Evolutionary conservation across 2,329 filamentous ascomycete genomes (phyloP), one percentile per base, ranked within the genome.

Genomic region (Pochonia chlamydosporia): DNA sequence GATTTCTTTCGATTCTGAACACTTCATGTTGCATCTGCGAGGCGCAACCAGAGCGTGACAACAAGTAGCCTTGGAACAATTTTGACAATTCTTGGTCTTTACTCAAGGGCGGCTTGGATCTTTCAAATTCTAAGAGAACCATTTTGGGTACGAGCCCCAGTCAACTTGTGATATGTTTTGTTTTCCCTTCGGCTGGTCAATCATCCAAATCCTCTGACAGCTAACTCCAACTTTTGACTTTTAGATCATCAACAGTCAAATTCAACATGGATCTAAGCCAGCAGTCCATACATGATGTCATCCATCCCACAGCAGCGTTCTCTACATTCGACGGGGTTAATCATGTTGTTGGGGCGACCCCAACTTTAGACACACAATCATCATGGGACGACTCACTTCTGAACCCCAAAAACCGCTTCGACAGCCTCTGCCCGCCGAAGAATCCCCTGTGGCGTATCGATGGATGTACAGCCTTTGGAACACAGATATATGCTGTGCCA

Each of bases 401-500:
- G 36, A 83, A 83, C 52, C 79, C 79, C 7, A 80, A 78, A 59
- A 82, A 81, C 55, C 71, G 79, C 49, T 75, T 82, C 57, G 71
- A 82, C 57, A 79, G 76, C 52, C 70, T 83, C 14, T 70, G 68
- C 3, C 60, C 66, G 7, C 69, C 70, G 2, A 43, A 54, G 13
- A 54, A 63, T 1, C 70, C 77, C 2, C 60, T 76, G 7, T 84
- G 79, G 79, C 71, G 75, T 28, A 73, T 84, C 41, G 79, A 83
- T 53, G 79, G 79, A 42, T 78, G 73, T 54, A 74, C 75, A 20
- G 74, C 71, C 16, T 68, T 78, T 46, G 79, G 78, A 4, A 80
- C 75, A 10, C 79, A 81, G 58, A 78, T 75, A 56, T 82, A 76
- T 57, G 73, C 70, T 24, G 58, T 79, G 3, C 79, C 80, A 14